Percentiles rank a stretch among this genome's conserved stretches.
Evolutionary conservation across 2,329 filamentous ascomycete genomes (phyloP).

Genomic region (Xenoacremonium recifei): DNA sequence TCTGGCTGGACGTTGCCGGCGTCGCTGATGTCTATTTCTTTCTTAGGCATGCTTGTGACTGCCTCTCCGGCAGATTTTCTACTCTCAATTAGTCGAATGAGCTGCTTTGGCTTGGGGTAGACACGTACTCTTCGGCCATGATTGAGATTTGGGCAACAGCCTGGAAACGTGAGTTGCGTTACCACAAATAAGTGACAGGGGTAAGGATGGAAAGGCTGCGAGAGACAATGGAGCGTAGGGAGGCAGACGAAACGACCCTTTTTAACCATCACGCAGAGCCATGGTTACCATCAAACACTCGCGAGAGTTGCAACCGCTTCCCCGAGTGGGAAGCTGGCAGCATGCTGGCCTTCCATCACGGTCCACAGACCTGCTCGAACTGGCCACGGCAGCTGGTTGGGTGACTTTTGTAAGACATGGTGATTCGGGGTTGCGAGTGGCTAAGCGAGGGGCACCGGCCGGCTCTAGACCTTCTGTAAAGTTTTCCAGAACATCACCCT

Average conservation of each 20-base stretch:
- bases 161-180: constrained; percentile 33
- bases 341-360: constrained; percentile 1
- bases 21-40: constrained; percentile 23
- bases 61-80: too few relatives aligned
- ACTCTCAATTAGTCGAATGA: constrained; percentile 28
- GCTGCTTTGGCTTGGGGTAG: constrained; percentile 15
- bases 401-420: too few relatives aligned
- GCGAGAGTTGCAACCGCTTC: constrained; percentile 1
- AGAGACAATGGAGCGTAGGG: neutral
- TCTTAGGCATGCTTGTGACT: constrained; percentile 20
- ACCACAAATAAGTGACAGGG: constrained; percentile 24
- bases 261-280: too few relatives aligned
- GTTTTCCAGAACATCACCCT: constrained; percentile 23
- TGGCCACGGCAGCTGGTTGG: constrained; percentile 5
- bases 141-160: constrained; percentile 19
- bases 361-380: constrained; percentile 12
- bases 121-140: neutral
- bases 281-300: too few relatives aligned
- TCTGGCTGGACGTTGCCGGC: constrained; percentile 22
- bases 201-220: neutral
- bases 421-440: constrained; percentile 4
- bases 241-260: too few relatives aligned
- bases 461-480: constrained; percentile 9
- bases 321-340: constrained; percentile 9
- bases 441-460: constrained; percentile 15